Conservation (phyloP, 768 basidiomycete genomes). For the Mycena epipterygia region DNA sequence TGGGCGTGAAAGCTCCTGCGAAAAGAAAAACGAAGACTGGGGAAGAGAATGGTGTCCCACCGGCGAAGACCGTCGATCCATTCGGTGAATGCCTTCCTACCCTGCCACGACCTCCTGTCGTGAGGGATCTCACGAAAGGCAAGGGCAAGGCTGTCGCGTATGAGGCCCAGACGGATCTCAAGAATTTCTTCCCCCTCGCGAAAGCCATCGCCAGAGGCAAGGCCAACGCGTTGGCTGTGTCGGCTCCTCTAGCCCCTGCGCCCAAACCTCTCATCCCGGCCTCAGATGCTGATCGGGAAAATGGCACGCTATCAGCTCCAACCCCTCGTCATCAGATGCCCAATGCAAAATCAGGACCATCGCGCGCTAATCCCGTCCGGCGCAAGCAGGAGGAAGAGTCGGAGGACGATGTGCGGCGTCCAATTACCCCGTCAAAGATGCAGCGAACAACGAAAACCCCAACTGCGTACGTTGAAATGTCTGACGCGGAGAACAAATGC, state of each 20-base stretch:
- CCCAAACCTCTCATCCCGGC: not conserved
- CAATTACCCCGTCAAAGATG: conserved; percentile 10
- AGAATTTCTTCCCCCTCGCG: conserved; percentile 36
- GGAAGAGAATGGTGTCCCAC: not conserved
- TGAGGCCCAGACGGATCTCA: conserved; percentile 19
- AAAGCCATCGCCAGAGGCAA: conserved; percentile 19
- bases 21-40: not conserved
- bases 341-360: not conserved
- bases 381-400: conserved; percentile 11
- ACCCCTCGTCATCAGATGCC: conserved; percentile 4
- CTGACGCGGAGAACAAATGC: conserved; percentile 10
- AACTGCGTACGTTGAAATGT: conserved; percentile 1
- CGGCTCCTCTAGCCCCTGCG: conserved; percentile 11
- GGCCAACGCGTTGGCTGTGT: conserved; percentile 10
- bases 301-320: conserved; percentile 20
- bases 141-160: conserved; percentile 27
- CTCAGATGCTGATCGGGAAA: not conserved
- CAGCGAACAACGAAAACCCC: not conserved
- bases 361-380: not conserved
- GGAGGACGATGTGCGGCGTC: conserved; percentile 9
- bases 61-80: not conserved
- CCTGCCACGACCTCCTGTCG: conserved; percentile 5
- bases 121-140: conserved; percentile 39
- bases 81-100: not conserved
- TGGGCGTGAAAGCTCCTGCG: not conserved